Evolutionary conservation across 2,329 filamentous ascomycete species (phyloP), one percentile per base, ranked within the genome.

Genomic region (Orbilia javanica): DNA sequence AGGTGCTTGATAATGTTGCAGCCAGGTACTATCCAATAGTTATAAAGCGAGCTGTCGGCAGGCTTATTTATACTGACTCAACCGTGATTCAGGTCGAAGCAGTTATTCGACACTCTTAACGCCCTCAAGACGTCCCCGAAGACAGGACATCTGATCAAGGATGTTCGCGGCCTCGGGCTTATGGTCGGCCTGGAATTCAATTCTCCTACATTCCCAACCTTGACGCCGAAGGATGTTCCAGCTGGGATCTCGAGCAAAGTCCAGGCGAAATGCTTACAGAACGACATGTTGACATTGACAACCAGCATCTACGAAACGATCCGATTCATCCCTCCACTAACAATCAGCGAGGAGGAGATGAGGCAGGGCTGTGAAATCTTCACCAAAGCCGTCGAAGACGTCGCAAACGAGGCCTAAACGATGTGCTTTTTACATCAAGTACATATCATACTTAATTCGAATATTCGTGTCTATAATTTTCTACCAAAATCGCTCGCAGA

Each of bases 241-340:
- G 81, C 83, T 29, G 82, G 83, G 39, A 82, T 83, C 65, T 84
- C 82, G 1, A 81, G 81, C 27, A 85, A 83, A 79, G 82, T 85
- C 7, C 84, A 85, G 79, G 81, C 82, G n/a, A 84, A 84, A 79
- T 85, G 84, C 66, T 80, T 84, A 80, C 82, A 84, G 75, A 83
- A 82, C 77, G 83, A 82, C 62, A 82, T 85, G 83, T 66, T 85
- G 79, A 81, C 84, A 7, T 80, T 85, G 48, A 85, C 84, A 8
- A 85, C 84, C 13, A 83, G 82, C 13, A 84, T 85, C 67, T 84
- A 85, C 79, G 84, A 85, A 72, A 85, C 84, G 0, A 70, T 85
- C 39, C 80, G 84, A 44, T 84, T 85, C 67, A 85, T 85, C 34
- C 84, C 84, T 7, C 82, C 84, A 13, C 79, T 85, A 69, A 85